Evolutionary conservation across 2,329 filamentous ascomycete genomes (phyloP), one percentile per base, ranked within the genome.

Genomic region (Calcarisporium arbuscula): DNA sequence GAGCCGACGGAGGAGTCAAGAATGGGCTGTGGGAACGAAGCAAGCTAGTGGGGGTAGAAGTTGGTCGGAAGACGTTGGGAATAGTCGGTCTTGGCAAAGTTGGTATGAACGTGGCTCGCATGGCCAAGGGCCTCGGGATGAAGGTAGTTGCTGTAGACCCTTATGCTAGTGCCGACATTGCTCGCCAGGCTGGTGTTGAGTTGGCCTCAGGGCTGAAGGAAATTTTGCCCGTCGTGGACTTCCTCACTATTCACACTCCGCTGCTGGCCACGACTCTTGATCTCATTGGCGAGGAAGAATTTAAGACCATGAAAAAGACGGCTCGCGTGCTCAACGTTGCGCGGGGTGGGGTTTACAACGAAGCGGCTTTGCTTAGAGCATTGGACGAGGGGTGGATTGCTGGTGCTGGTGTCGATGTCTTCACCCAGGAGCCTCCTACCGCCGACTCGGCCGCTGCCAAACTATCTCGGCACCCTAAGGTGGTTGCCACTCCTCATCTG

Each of bases 71-170:
- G 62, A 82, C 75, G 2, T 64, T 90, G 6, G 83, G 80, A 1
- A 80, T 90, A 32, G 76, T 92, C 25, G 85, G 85, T 2, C 61
- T 89, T 18, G 85, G 85, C n/a, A 89, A 89, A 63, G 84, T 90
- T 19, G 85, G 85, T 16, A 68, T 89, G 52, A 84, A 82, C 32
- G 85, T 90, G 12, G 85, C 85, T 14, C 70, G 82, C n/a, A 82
- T 87, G 64, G 83, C 81, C 8, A 80, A 80, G 34, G 84, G 85
- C 0, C 62, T 90, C 18, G 82, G 82, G 0, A 89, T 90, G 85
- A 74, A 73, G 27, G 74, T 90, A 10, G 60, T 80, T 12, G 85
- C 82, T 1, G 74, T 84, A 33, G 85, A 90, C 47, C 85, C 85
- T 0, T 90, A 87, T 53, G 84, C 85, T 2, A 84, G 81, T 41